Evolutionary conservation across 2,329 filamentous ascomycete species (phyloP), one percentile per base, ranked within the genome.

Genomic region (Aspergillus clavatus): DNA sequence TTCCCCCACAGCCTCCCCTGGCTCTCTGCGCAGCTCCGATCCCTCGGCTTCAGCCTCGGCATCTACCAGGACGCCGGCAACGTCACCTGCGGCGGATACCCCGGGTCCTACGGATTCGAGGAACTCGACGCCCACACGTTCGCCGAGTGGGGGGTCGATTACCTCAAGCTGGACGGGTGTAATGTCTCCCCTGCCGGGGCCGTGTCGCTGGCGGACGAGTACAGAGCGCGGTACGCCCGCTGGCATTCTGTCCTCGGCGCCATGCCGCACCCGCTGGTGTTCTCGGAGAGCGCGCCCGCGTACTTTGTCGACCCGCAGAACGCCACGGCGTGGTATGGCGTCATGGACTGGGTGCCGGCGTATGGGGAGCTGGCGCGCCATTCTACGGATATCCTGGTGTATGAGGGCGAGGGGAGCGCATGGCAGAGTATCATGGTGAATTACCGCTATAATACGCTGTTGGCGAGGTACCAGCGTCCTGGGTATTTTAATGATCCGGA

Each of bases 381-480:
- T 49, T 74, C 70, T 3, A 57, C 64, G 19, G 72, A 71, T 45
- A 66, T 75, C 40, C 60, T 69, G 19, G 69, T 67, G 1, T 75
- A 72, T 49, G 59, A 54, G 38, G 62, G 62, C 11, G 58, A 67
- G 12, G 68, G 66, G 16, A 68, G 65, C 35, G 67, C 69, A 4
- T 77, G 74, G 74, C 64, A 70, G 24, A 74, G 71, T 47, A 67
- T 77, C 44, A 68, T 73, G 63, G 66, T 64, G 48, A 77, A 77
- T 50, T 76, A 76, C 46, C 63, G 63, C 27, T 71, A 69, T 45
- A 59, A 74, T 40, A 61, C 68, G 5, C 63, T 67, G n/a, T 55
- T 75, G 1, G 63, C 68, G 11, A 66, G 71, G 28, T 60, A 77
- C 72, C 54, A 58, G 71, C 28, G 72, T 69, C 63, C 66, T 59